phyloP scores from a whole-genome alignment of 2,329 filamentous ascomycete species.

The Pseudogymnoascus sp. region DNA sequence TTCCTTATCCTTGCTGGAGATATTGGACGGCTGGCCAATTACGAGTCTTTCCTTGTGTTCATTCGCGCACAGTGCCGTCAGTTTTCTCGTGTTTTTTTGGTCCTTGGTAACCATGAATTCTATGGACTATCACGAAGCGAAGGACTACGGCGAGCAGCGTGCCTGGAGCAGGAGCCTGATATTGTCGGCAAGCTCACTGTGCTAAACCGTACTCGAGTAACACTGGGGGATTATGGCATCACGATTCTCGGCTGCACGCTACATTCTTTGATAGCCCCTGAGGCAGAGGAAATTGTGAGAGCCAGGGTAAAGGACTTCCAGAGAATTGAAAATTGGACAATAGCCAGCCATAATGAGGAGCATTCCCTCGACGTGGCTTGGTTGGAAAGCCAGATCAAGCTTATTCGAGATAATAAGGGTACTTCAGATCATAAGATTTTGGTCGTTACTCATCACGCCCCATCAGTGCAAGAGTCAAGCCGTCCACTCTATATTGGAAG shows the following conservation, averaged over 20 bases:
- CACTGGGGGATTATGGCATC: constrained; percentile 33
- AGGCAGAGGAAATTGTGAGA: constrained; percentile 32
- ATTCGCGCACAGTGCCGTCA: constrained; percentile 33
- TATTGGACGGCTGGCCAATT: constrained; percentile 41
- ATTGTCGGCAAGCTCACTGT: constrained; percentile 35
- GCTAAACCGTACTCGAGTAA: constrained; percentile 35
- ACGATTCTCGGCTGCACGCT: constrained; percentile 50
- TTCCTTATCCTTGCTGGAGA: constrained; percentile 42
- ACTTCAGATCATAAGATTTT: constrained; percentile 29
- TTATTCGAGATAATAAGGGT: constrained; percentile 14
- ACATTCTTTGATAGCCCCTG: constrained; percentile 42
- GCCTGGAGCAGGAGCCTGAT: constrained; percentile 31
- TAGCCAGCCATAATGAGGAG: constrained; percentile 39
- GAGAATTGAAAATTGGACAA: constrained; percentile 43
- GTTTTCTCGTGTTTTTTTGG: constrained; percentile 38
- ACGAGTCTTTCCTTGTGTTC: constrained; percentile 37
- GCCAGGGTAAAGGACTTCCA: constrained; percentile 45
- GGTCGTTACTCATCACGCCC: constrained; percentile 50
- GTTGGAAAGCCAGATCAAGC: constrained; percentile 35
- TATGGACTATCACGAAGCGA: constrained; percentile 35
- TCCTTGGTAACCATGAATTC: constrained; percentile 48
- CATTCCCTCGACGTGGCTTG: constrained; percentile 42
- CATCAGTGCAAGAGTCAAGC: constrained; percentile 40
- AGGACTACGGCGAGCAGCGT: constrained; percentile 31
- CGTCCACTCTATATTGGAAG: constrained; percentile 39